These are phyloP conservation scores for Ichthyophthirius multifiliis DNA, from an alignment of 169 alveolate genomes.

Conservation along the genomic window DNA sequence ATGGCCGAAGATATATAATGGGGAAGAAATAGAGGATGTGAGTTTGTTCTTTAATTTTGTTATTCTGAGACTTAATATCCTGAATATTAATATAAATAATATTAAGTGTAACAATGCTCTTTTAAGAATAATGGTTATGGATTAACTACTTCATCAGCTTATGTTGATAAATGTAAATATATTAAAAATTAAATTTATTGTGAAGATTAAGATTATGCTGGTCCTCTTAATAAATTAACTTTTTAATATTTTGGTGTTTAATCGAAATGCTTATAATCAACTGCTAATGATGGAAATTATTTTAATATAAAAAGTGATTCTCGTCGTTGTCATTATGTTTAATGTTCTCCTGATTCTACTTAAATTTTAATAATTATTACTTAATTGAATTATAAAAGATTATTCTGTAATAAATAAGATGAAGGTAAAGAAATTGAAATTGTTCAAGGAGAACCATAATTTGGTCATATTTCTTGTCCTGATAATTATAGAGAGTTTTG, in stretches of 20 bases:
- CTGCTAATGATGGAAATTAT: neutral
- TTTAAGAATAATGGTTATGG: neutral
- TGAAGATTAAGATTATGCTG: neutral
- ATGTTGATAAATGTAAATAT: too few relatives aligned
- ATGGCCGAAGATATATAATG: neutral
- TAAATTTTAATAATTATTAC: neutral
- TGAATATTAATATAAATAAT: neutral
- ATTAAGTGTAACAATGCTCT: neutral
- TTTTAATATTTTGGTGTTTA: neutral
- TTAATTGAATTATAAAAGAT: neutral
- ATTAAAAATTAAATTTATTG: neutral
- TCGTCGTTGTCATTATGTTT: neutral
- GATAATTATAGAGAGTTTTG: neutral
- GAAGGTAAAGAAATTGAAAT: neutral
- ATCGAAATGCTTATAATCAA: neutral
- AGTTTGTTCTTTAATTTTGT: neutral
- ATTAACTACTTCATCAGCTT: too few relatives aligned
- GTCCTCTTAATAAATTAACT: neutral
- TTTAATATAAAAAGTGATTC: neutral
- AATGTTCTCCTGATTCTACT: neutral
- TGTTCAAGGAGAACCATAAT: too few relatives aligned
- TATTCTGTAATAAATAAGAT: neutral
- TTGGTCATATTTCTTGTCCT: neutral
- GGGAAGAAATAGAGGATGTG: slow-evolving; percentile 3
- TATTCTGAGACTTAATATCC: neutral